phyloP scores from a whole-genome alignment of 306 rosid genomes.

The Citrullus amarus region DNA sequence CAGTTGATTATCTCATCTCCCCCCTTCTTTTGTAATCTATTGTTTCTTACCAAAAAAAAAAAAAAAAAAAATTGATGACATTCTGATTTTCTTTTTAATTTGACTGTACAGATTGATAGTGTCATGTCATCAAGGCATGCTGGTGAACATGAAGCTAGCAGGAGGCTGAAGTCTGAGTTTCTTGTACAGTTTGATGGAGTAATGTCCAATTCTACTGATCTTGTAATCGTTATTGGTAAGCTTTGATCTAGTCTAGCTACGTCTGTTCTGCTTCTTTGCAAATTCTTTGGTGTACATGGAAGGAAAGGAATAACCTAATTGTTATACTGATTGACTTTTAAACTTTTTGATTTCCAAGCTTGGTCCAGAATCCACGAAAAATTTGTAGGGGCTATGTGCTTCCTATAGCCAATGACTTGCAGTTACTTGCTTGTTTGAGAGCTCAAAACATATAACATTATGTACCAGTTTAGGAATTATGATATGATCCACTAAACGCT shows the following conservation, averaged over 20 bases:
- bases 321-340: not conserved
- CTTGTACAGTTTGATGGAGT: conserved; percentile 97
- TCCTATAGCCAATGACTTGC: too few relatives aligned
- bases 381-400: too few relatives aligned
- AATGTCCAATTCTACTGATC: conserved; percentile 74
- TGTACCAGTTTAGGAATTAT: not conserved
- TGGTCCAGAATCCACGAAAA: too few relatives aligned
- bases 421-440: too few relatives aligned
- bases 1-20: too few relatives aligned
- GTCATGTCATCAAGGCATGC: conserved; percentile 83
- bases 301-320: not conserved
- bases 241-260: not conserved
- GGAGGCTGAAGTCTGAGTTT: conserved; percentile 92
- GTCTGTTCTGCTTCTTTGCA: not conserved
- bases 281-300: not conserved
- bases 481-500: not conserved
- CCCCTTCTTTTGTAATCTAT: too few relatives aligned
- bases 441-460: not conserved
- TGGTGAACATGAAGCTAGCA: conserved; percentile 85
- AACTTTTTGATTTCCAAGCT: not conserved
- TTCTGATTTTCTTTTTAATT: not conserved
- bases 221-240: conserved; percentile 90
- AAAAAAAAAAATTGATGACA: not conserved
- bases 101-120: conserved; percentile 69
- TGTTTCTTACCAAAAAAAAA: too few relatives aligned